Conservation (phyloP, 306 rosid species). For the Comarum palustre region DNA sequence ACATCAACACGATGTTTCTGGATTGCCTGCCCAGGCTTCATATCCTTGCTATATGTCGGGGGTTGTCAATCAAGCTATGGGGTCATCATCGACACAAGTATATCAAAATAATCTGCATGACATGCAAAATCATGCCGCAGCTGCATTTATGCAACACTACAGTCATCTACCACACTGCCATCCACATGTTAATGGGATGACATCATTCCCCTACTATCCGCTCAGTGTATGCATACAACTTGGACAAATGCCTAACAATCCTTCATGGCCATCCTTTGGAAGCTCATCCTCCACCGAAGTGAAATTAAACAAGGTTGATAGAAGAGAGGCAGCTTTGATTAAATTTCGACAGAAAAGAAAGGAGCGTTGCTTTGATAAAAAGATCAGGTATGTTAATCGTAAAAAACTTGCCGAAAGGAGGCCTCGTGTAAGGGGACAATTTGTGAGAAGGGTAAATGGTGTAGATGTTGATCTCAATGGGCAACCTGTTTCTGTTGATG, state of each 20-base stretch:
- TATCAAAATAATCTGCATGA: constrained; percentile 73
- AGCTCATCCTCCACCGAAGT: constrained; percentile 56
- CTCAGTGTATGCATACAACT: constrained; percentile 62
- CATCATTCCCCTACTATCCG: constrained; percentile 72
- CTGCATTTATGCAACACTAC: constrained; percentile 62
- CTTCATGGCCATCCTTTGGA: constrained; percentile 71
- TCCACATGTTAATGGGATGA: constrained; percentile 66
- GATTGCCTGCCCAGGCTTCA: constrained; percentile 51
- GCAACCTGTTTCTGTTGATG: constrained; percentile 62
- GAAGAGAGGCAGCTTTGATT: constrained; percentile 96
- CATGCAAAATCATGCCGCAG: constrained; percentile 52
- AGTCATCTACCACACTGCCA: constrained; percentile 66
- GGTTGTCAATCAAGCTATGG: constrained; percentile 62
- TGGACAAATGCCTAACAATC: constrained; percentile 64
- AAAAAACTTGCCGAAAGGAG: constrained; percentile 85
- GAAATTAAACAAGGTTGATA: constrained; percentile 59
- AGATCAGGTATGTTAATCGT: constrained; percentile 83
- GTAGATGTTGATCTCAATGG: constrained; percentile 81
- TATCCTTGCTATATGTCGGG: constrained; percentile 76
- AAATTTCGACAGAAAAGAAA: constrained; percentile 95
- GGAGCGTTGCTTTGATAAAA: constrained; percentile 93
- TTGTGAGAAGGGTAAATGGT: constrained; percentile 80
- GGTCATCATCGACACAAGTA: constrained; percentile 58
- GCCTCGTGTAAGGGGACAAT: constrained; percentile 91
- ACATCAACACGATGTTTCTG: constrained; percentile 42